phyloP scores from a whole-genome alignment of 257 asterid species.

The Solanum okadae region DNA sequence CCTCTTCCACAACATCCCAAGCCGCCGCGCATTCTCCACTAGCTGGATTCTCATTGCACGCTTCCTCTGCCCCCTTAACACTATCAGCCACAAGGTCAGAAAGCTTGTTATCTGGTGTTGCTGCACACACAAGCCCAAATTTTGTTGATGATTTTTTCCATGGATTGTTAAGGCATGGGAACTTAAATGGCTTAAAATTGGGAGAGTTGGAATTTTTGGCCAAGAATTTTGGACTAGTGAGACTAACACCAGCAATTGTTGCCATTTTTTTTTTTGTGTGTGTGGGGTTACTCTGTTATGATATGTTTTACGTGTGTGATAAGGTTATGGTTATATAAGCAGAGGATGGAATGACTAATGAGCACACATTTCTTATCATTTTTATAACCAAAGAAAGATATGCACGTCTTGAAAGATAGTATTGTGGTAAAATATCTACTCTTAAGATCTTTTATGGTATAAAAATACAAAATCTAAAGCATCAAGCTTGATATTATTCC shows the following conservation, averaged over 20 bases:
- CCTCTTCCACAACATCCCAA: conserved; percentile 99
- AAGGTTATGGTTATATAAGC: conserved; percentile 2
- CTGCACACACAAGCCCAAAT: conserved; percentile 14
- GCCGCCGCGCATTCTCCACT: conserved; percentile 96
- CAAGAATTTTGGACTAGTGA: conserved; percentile 35
- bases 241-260: conserved; percentile 45
- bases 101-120: conserved; percentile 48
- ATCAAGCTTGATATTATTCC: background rate
- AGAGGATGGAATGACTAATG: conserved; percentile 11
- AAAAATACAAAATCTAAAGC: background rate
- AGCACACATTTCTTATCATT: conserved; percentile 47
- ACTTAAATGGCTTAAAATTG: conserved; percentile 4
- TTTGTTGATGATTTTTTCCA: conserved; percentile 28
- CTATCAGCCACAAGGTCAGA: conserved; percentile 82
- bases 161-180: conserved; percentile 25
- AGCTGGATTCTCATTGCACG: conserved; percentile 51
- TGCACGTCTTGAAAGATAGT: conserved; percentile 23
- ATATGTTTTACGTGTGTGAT: background rate
- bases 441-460: background rate
- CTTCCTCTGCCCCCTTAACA: conserved; percentile 66
- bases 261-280: conserved; percentile 27
- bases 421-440: background rate
- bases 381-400: conserved; percentile 14
- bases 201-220: conserved; percentile 25
- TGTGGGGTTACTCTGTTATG: background rate